These are phyloP conservation scores for Starmera pachycereana DNA, from an alignment of 805 yeast species.

Conservation along the genomic window DNA sequence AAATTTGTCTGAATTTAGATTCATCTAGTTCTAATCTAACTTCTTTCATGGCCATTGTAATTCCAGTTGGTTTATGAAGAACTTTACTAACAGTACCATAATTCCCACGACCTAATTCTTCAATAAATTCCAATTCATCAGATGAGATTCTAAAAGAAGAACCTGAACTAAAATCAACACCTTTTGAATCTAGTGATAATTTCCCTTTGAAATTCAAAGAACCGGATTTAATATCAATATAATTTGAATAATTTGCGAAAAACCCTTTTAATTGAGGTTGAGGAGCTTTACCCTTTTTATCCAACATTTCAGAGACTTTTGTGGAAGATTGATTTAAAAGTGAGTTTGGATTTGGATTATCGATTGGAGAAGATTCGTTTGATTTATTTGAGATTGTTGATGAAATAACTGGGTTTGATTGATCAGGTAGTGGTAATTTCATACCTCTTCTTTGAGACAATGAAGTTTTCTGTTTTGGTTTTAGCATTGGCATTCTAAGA, in stretches of 20 bases:
- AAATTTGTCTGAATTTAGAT: constrained; percentile 82
- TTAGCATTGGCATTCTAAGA: constrained; percentile 65
- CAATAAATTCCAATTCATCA: constrained; percentile 73
- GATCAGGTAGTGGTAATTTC: constrained; percentile 46
- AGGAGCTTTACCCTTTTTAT: constrained; percentile 14
- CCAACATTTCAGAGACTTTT: constrained; percentile 1
- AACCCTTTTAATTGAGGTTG: constrained; percentile 37
- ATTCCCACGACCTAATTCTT: constrained; percentile 90
- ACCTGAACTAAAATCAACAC: constrained; percentile 85
- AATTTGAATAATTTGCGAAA: constrained; percentile 78
- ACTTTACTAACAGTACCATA: constrained; percentile 95
- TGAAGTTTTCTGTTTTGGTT: constrained; percentile 22
- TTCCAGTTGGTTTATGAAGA: constrained; percentile 83
- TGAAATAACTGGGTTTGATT: constrained; percentile 12
- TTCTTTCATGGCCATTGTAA: constrained; percentile 95
- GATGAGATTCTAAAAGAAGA: constrained; percentile 77
- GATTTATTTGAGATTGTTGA: constrained; percentile 13
- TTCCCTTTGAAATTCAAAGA: constrained; percentile 88
- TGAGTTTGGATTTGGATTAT: constrained; percentile 1
- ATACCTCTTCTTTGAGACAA: constrained; percentile 79
- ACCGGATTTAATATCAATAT: constrained; percentile 87
- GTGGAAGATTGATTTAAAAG: background rate
- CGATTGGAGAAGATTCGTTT: background rate
- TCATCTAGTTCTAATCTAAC: constrained; percentile 90
- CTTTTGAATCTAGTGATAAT: constrained; percentile 83